These are phyloP conservation scores for Aspergillus hancockii DNA, from an alignment of 495 filamentous ascomycete species.

Conservation along the genomic window DNA sequence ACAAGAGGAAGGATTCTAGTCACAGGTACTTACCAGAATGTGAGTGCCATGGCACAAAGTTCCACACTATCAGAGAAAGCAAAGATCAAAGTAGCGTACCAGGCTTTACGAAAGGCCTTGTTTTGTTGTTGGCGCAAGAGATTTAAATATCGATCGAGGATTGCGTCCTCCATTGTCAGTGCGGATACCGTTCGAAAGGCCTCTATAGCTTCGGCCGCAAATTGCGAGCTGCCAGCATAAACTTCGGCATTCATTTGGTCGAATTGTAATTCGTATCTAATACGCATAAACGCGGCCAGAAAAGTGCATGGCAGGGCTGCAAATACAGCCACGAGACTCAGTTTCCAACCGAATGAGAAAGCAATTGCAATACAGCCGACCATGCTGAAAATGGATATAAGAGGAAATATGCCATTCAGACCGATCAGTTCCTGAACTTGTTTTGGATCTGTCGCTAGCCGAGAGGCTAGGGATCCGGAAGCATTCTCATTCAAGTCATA, in stretches of 20 bases:
- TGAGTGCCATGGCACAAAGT: constrained; percentile 56
- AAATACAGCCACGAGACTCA: constrained; percentile 57
- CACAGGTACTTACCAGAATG: constrained; percentile 53
- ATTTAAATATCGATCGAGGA: constrained; percentile 47
- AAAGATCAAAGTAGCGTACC: constrained; percentile 41
- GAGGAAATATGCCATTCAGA: constrained; percentile 30
- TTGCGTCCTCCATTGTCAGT: constrained; percentile 52
- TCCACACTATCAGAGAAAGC: constrained; percentile 42
- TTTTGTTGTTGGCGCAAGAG: constrained; percentile 53
- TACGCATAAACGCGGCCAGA: constrained; percentile 54
- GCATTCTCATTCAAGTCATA: constrained; percentile 55
- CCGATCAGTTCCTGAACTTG: constrained; percentile 64
- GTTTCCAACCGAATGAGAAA: constrained; percentile 63
- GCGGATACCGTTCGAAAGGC: constrained; percentile 60
- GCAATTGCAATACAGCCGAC: constrained; percentile 57
- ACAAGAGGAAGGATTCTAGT: background rate
- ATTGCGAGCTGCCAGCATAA: constrained; percentile 53
- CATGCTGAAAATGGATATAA: constrained; percentile 49
- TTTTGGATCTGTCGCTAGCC: constrained; percentile 58
- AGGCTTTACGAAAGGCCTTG: constrained; percentile 52
- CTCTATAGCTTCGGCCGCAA: constrained; percentile 58
- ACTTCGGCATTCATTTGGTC: constrained; percentile 58
- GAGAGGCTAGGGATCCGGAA: constrained; percentile 49
- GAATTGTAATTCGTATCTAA: constrained; percentile 51
- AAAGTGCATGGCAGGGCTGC: constrained; percentile 56